Base-by-base conservation (phyloP, 768 basidiomycete genomes). In the Dacryopinax spathularia region DNA sequence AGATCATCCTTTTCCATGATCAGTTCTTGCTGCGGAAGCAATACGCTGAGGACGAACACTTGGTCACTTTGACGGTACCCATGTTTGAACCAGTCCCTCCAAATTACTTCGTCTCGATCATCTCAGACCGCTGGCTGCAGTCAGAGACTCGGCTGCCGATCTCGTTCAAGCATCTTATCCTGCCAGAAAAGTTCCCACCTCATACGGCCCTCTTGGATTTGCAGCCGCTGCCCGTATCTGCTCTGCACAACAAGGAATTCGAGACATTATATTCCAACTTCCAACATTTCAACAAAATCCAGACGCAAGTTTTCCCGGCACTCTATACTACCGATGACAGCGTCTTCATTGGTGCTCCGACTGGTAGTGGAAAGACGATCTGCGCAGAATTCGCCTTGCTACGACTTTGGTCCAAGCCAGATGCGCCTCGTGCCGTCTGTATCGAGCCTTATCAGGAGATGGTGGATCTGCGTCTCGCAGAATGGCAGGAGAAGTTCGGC, bases 271-370 rank as follows among this genome's bases (percentile, higher is more conserved):
- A 97, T 73, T 82, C 84, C 0, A 83, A 83, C 0, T 85, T 98
- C 67, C 80, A 84, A 65, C 85, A 84, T 0, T 98, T 97, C 80
- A 98, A 98, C 82, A 99, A 97, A 75, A 97, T 98, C 66, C 96
- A 98, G 72, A 98, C 92, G 0, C 96, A 98, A 74, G 94, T 96
- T 44, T 98, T 99, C 86, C 93, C 97, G 69, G 94, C 95, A 0
- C 79, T 99, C 0, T 99, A 97, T 73, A 92, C 90, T 0, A 86
- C 91, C 0, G 94, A 97, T 70, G 96, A 98, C 70, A 98, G 95
- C 69, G 87, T 95, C 39, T 94, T 98, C 71, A 85, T 99, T 63
- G 94, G 93, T 20, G 96, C 95, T 0, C 95, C 96, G 0, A 93
- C 96, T 0, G 95, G 96, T 25, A 91, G 89, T 60, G 95, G 96